phyloP scores from a whole-genome alignment of 2,329 filamentous ascomycete genomes.

The Hypoxylon sp. region DNA sequence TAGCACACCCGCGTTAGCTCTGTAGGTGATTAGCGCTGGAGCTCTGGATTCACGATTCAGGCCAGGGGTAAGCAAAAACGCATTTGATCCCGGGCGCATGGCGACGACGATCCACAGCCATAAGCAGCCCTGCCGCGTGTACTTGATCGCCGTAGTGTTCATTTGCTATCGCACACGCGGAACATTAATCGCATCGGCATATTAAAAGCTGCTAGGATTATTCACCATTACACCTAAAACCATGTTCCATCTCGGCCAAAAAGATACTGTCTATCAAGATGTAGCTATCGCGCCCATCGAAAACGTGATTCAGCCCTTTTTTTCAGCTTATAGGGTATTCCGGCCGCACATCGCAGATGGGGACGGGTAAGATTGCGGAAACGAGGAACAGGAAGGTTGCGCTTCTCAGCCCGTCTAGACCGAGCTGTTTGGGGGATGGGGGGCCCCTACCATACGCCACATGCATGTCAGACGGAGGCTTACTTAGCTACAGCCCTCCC shows the following conservation, averaged over 20 bases:
- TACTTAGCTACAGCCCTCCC: conserved; percentile 25
- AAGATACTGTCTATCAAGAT: neutral
- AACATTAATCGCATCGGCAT: conserved; percentile 21
- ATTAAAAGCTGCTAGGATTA: neutral
- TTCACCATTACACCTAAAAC: neutral
- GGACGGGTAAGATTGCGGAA: conserved; percentile 21
- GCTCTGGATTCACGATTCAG: conserved; percentile 7
- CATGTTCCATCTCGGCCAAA: neutral
- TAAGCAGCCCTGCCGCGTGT: conserved; percentile 37
- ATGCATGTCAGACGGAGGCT: conserved; percentile 36
- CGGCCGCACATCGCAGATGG: neutral
- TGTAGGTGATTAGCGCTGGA: conserved; percentile 2
- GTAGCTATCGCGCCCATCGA: neutral
- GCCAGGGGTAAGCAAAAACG: conserved; percentile 26
- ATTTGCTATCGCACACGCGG: neutral
- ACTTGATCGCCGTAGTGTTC: neutral
- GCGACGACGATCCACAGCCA: conserved; percentile 14
- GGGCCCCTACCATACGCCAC: neutral
- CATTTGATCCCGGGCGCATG: conserved; percentile 18
- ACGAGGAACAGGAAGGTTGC: conserved; percentile 33
- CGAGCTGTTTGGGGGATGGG: conserved; percentile 5
- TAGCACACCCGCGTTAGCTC: conserved; percentile 3
- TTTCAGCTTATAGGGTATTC: neutral
- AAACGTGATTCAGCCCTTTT: neutral
- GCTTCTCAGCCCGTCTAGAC: conserved; percentile 30